These are phyloP conservation scores for Berberis thunbergii DNA, from an alignment of 164 flowering plant genomes.

Conservation along the genomic window DNA sequence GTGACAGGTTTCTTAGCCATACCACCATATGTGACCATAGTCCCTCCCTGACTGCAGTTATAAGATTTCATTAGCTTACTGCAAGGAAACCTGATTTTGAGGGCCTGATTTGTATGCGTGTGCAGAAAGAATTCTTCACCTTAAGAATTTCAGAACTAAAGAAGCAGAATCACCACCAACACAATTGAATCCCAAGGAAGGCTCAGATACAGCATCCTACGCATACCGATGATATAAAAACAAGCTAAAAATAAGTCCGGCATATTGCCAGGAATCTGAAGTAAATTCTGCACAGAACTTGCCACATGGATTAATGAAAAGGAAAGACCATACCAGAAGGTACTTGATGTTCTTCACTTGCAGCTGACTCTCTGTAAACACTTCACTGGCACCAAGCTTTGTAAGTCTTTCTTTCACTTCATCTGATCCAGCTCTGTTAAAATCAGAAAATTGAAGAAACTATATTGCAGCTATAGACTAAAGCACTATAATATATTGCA, in stretches of 20 bases:
- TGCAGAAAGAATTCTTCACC: slow-evolving; percentile 33
- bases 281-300: not conserved
- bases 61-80: not conserved
- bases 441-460: slow-evolving; percentile 10
- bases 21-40: slow-evolving; percentile 99
- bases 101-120: too few relatives aligned
- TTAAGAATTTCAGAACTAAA: slow-evolving; percentile 73
- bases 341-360: slow-evolving; percentile 67
- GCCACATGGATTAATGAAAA: not conserved
- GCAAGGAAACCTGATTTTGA: not conserved
- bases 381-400: slow-evolving; percentile 82
- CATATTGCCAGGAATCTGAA: not conserved
- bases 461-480: not conserved
- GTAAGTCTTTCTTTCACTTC: slow-evolving; percentile 66
- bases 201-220: slow-evolving; percentile 68
- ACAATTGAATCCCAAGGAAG: slow-evolving; percentile 83
- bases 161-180: slow-evolving; percentile 93
- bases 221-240: slow-evolving; percentile 6
- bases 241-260: not conserved
- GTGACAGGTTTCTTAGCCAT: slow-evolving; percentile 93
- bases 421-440: slow-evolving; percentile 57
- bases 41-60: slow-evolving; percentile 70
- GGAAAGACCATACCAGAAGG: slow-evolving; percentile 53
- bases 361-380: slow-evolving; percentile 70
- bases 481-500: too few relatives aligned